Evolutionary conservation across 192 early-diverging fungal species (phyloP), one percentile per base, ranked within the genome.

Genomic region (Backusella morwellensis): DNA sequence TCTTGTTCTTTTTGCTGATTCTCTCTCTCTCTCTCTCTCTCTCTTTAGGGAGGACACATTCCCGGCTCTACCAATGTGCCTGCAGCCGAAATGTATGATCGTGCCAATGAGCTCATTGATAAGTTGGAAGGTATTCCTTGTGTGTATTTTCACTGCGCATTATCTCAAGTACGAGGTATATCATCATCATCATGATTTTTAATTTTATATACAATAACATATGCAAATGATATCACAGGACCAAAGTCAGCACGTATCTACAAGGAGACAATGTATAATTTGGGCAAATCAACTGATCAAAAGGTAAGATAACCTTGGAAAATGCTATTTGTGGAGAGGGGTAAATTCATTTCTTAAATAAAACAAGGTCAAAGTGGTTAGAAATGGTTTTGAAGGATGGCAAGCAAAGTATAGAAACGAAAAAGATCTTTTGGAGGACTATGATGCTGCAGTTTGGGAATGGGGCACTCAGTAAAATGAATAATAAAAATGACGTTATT

Each of bases 71-170:
- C 90, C 38, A 96, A 98, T 77, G 84, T 96, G 26, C 94, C 95
- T 0, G 88, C 93, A 6, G 80, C 84, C 12, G 78, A 91, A 35
- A 83, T 97, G 54, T 76, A 77, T 4, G 88, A 88, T 32, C 52
- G 68, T 35, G 80, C 88, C 0, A 83, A 79, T 1, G 70, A 56
- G 8, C 35, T 90, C 35, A 78, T 92, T 70, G 81, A 83, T 17
- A 74, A 91, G 66, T 91, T 91, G 80, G 70, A 74, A 32, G 15
- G 77, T 35, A 88, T 94, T 6, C 93, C 93, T 1, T 72, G 83
- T 29, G 75, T 98, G 4, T 85, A 93, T 75, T 97, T 98, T 74
- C 96, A 97, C 78, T 98, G 97, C 75, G 91, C 94, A 2, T 78
- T 95, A 23, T 96, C 94, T 21, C 95, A 97, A 85, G 88, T 91